Conservation (phyloP, 2,329 filamentous ascomycete genomes). For the Penicillium sp. region DNA sequence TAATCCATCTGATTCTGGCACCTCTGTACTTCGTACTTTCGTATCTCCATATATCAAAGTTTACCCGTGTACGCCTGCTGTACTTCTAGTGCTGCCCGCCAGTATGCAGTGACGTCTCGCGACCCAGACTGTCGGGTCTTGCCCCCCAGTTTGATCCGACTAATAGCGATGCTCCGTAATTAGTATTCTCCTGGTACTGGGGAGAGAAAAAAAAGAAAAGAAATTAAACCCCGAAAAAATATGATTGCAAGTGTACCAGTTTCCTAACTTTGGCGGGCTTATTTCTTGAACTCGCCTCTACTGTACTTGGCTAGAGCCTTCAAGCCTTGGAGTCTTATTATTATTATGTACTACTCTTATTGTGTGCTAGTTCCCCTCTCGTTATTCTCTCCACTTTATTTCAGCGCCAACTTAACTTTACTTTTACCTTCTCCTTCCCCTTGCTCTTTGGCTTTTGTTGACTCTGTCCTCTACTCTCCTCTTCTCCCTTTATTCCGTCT, state of each 20-base stretch:
- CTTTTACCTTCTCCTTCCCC: constrained; percentile 4
- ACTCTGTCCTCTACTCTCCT: not conserved
- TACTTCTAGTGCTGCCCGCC: not conserved
- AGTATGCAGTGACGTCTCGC: constrained; percentile 20
- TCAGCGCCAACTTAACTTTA: not conserved
- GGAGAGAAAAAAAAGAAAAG: not conserved
- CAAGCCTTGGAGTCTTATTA: not conserved
- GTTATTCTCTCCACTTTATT: not conserved
- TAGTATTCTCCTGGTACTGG: not conserved
- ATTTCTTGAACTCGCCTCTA: not conserved
- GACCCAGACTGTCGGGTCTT: constrained; percentile 7
- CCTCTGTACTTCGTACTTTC: not conserved
- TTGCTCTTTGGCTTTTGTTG: constrained; percentile 1
- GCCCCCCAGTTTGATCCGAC: not conserved
- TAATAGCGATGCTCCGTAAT: constrained; percentile 3
- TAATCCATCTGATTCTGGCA: not conserved
- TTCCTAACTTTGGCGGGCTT: not conserved
- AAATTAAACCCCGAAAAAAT: not conserved
- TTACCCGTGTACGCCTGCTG: not conserved
- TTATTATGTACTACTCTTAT: not conserved
- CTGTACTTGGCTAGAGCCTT: too few relatives aligned
- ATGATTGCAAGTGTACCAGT: not conserved
- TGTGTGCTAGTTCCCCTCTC: not conserved
- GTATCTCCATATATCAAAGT: not conserved
- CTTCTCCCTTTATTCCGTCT: not conserved